Percentiles rank a stretch among this genome's conserved stretches.
These are phyloP conservation scores for Noccaea caerulescens DNA, from an alignment of 345 rosid species.

Conservation along the genomic window DNA sequence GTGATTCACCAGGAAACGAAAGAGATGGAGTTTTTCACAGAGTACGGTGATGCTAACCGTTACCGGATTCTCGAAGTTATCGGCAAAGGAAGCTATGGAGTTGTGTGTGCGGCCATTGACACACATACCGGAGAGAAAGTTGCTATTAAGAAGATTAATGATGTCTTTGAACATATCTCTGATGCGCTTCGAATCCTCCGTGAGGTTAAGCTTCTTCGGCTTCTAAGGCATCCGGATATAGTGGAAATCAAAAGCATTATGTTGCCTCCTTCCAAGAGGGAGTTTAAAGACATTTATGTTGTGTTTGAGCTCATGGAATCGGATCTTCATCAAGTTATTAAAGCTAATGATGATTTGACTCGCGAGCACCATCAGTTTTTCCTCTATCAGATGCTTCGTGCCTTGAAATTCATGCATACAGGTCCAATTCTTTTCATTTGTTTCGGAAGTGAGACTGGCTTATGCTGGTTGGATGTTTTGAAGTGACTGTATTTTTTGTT, in stretches of 20 bases:
- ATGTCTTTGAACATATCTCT: slow-evolving; percentile 84
- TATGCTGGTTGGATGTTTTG: neutral
- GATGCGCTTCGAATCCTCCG: slow-evolving; percentile 87
- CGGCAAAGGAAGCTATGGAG: slow-evolving; percentile 98
- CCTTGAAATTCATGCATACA: slow-evolving; percentile 93
- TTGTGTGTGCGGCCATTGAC: slow-evolving; percentile 95
- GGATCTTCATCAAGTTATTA: slow-evolving; percentile 98
- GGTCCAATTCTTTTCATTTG: slow-evolving; percentile 42
- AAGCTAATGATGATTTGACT: slow-evolving; percentile 95
- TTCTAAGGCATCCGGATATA: slow-evolving; percentile 87
- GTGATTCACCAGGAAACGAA: slow-evolving; percentile 55
- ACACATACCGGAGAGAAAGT: slow-evolving; percentile 92
- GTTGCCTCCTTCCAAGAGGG: slow-evolving; percentile 95
- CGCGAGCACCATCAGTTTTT: slow-evolving; percentile 96
- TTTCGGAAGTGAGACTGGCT: neutral
- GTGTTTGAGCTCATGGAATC: slow-evolving; percentile 99
- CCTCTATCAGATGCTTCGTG: slow-evolving; percentile 96
- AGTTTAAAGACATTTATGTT: slow-evolving; percentile 88
- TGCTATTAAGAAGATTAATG: slow-evolving; percentile 90
- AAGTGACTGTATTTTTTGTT: neutral
- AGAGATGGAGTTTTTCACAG: slow-evolving; percentile 89
- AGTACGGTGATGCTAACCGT: slow-evolving; percentile 92
- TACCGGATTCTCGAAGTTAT: slow-evolving; percentile 85
- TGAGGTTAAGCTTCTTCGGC: slow-evolving; percentile 89
- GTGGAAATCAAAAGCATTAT: slow-evolving; percentile 92